Evolutionary conservation across 176 grass and related monocot genomes (phyloP).

Genomic region (Triticum urartu): DNA sequence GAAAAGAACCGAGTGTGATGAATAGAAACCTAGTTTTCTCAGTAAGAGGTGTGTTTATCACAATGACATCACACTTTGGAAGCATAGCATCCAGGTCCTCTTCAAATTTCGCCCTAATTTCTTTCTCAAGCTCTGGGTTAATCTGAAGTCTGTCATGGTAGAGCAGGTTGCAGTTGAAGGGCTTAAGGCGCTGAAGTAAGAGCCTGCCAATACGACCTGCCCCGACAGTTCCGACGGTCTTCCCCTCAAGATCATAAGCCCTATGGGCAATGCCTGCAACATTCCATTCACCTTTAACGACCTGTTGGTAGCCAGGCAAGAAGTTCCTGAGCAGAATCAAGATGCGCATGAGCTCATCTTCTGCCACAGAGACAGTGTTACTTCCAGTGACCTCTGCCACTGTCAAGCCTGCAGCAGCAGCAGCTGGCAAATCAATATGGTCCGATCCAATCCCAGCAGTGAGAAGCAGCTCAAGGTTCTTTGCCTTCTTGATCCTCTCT

Average conservation of each 20-base stretch:
- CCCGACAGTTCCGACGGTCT: slow-evolving; percentile 84
- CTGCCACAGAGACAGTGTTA: slow-evolving; percentile 81
- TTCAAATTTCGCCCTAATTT: slow-evolving; percentile 81
- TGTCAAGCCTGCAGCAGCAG: slow-evolving; percentile 69
- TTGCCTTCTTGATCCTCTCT: slow-evolving; percentile 82
- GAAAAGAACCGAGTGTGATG: slow-evolving; percentile 5
- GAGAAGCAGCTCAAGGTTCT: slow-evolving; percentile 86
- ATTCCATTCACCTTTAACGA: slow-evolving; percentile 81
- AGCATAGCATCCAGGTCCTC: slow-evolving; percentile 90
- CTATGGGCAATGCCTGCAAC: slow-evolving; percentile 83
- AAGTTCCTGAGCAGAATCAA: slow-evolving; percentile 86
- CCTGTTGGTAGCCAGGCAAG: slow-evolving; percentile 82
- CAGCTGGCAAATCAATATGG: slow-evolving; percentile 79
- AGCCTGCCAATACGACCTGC: slow-evolving; percentile 84
- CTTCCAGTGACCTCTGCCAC: slow-evolving; percentile 96
- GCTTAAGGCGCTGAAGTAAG: slow-evolving; percentile 75
- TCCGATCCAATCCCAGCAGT: slow-evolving; percentile 87
- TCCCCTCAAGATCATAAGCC: slow-evolving; percentile 90
- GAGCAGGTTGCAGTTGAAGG: slow-evolving; percentile 88
- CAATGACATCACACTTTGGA: slow-evolving; percentile 82
- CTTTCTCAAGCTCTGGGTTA: slow-evolving; percentile 69
- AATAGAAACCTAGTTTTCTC: slow-evolving; percentile 80
- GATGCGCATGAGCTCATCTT: slow-evolving; percentile 89
- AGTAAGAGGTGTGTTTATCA: slow-evolving; percentile 89
- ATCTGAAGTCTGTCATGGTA: slow-evolving; percentile 80